Evolutionary conservation across 805 yeast species (phyloP).

Genomic region (Starmerella geochares): DNA sequence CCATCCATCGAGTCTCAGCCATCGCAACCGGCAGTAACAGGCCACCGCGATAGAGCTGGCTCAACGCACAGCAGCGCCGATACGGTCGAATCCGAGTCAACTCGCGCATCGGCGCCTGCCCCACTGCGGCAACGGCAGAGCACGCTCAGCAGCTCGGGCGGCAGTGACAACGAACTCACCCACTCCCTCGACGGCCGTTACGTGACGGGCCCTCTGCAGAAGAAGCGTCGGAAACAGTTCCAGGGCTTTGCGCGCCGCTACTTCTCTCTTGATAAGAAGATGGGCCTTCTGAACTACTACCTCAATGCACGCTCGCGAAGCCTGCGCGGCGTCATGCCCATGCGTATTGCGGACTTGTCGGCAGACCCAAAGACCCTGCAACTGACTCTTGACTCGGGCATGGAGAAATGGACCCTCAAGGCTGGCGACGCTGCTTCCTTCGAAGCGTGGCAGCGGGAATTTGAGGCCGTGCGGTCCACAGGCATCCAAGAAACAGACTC

Average conservation of each 20-base stretch:
- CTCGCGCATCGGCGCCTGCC: background rate
- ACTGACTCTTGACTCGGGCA: slow-evolving; percentile 81
- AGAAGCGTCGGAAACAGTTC: slow-evolving; percentile 68
- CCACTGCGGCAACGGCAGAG: slow-evolving; percentile 11
- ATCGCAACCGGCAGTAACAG: background rate
- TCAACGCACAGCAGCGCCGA: background rate
- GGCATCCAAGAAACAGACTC: slow-evolving; percentile 4
- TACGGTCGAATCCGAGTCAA: background rate
- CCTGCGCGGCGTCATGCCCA: slow-evolving; percentile 85
- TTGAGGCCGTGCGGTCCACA: slow-evolving; percentile 37
- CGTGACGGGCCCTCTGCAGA: slow-evolving; percentile 66
- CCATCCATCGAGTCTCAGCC: background rate
- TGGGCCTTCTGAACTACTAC: slow-evolving; percentile 76
- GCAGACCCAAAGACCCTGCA: slow-evolving; percentile 60
- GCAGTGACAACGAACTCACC: slow-evolving; percentile 13
- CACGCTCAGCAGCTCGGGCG: slow-evolving; percentile 10
- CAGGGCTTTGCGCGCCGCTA: slow-evolving; percentile 83
- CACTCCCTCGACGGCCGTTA: slow-evolving; percentile 33
- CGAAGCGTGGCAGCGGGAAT: slow-evolving; percentile 72
- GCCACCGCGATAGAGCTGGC: background rate
- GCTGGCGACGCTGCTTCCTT: slow-evolving; percentile 57
- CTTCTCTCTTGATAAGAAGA: slow-evolving; percentile 70
- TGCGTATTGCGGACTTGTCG: slow-evolving; percentile 68
- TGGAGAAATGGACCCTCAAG: slow-evolving; percentile 78
- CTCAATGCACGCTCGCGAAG: slow-evolving; percentile 57